phyloP scores from a whole-genome alignment of 768 basidiomycete species.

The Boletus edulis region DNA sequence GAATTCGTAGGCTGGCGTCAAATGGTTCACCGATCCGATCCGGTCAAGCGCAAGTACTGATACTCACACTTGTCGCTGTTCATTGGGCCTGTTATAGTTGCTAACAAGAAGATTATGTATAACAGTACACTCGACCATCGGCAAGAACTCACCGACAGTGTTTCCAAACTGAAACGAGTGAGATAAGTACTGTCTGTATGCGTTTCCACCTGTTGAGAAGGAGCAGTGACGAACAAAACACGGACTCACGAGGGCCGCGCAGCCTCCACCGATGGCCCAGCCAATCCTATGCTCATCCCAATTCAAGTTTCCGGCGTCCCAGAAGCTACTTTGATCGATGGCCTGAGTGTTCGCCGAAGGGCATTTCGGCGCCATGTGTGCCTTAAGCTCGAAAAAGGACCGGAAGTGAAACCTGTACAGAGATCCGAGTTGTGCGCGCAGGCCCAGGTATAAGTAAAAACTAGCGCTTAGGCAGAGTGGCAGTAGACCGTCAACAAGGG shows the following conservation, averaged over 20 bases:
- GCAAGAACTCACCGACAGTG: slow-evolving; percentile 58
- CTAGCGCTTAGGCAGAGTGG: neutral
- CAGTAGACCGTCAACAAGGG: neutral
- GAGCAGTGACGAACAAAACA: neutral
- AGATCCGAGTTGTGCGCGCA: neutral
- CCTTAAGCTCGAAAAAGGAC: neutral
- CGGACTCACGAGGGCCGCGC: slow-evolving; percentile 50
- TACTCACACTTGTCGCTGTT: slow-evolving; percentile 80
- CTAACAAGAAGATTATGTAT: slow-evolving; percentile 33
- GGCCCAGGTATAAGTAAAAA: too few relatives aligned
- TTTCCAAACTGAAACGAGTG: slow-evolving; percentile 49
- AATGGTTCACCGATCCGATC: neutral
- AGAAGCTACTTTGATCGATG: slow-evolving; percentile 63
- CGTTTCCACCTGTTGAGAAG: neutral
- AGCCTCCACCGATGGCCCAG: slow-evolving; percentile 69
- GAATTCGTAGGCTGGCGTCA: slow-evolving; percentile 58
- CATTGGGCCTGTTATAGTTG: slow-evolving; percentile 64
- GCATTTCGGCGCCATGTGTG: slow-evolving; percentile 36
- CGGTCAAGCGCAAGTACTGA: neutral
- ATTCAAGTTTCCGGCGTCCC: slow-evolving; percentile 49
- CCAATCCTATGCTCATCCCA: slow-evolving; percentile 69
- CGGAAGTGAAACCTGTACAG: slow-evolving; percentile 3
- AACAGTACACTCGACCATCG: neutral
- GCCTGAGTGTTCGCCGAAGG: slow-evolving; percentile 47
- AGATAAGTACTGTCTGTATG: slow-evolving; percentile 58